Evolutionary conservation across 192 early-diverging fungal species (phyloP).

Genomic region (Entomortierella lignicola): DNA sequence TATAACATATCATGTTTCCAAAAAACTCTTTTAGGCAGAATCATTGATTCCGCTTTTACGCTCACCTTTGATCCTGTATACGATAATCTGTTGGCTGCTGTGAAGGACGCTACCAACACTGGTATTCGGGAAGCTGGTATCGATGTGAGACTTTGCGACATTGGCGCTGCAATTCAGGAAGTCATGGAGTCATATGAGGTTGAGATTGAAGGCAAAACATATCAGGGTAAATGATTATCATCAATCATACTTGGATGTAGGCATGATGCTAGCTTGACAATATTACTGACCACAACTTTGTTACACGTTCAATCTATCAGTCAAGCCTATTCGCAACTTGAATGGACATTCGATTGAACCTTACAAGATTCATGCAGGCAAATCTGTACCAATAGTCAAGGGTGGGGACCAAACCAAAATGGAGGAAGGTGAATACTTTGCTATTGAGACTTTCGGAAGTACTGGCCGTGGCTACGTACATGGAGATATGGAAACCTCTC

Average conservation of each 20-base stretch:
- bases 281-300: background rate
- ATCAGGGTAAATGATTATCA: conserved; percentile 74
- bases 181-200: conserved; percentile 99
- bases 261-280: background rate
- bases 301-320: conserved; percentile 31
- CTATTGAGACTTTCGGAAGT: conserved; percentile 98
- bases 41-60: conserved; percentile 96
- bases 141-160: conserved; percentile 93
- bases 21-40: conserved; percentile 71
- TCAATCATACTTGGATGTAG: too few relatives aligned
- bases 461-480: conserved; percentile 92
- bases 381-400: conserved; percentile 95
- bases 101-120: conserved; percentile 96
- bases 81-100: conserved; percentile 86
- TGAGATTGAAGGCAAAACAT: conserved; percentile 91
- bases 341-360: conserved; percentile 94
- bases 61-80: conserved; percentile 92
- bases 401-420: conserved; percentile 91
- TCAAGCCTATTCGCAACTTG: conserved; percentile 96
- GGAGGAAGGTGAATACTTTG: conserved; percentile 96
- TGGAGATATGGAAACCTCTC: conserved; percentile 92
- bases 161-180: conserved; percentile 96
- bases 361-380: conserved; percentile 94
- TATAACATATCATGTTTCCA: background rate
- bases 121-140: conserved; percentile 96